These are phyloP conservation scores for Saccharomycopsis sp. DNA, from an alignment of 805 yeast species.

Conservation along the genomic window DNA sequence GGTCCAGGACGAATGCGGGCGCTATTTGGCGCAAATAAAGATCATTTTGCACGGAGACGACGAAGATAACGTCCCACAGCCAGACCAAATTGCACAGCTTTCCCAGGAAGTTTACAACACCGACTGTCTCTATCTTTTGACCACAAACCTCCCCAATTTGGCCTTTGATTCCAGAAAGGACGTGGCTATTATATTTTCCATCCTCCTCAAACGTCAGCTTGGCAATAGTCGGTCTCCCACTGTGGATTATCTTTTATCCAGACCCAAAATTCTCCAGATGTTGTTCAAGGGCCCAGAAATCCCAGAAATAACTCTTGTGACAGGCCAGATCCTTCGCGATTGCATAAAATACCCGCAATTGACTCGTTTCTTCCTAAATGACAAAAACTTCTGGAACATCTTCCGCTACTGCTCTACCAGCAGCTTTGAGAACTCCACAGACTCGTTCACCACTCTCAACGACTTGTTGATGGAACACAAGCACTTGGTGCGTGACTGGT, in stretches of 20 bases:
- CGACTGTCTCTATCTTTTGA: conserved; percentile 59
- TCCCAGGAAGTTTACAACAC: conserved; percentile 74
- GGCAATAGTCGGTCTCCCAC: conserved; percentile 71
- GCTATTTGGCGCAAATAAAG: conserved; percentile 58
- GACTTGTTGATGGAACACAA: conserved; percentile 68
- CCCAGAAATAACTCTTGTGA: conserved; percentile 62
- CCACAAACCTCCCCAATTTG: conserved; percentile 52
- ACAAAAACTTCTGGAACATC: conserved; percentile 69
- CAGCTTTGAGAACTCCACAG: conserved; percentile 86
- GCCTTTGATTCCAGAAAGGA: conserved; percentile 91
- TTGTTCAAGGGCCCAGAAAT: conserved; percentile 69
- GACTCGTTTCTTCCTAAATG: conserved; percentile 50
- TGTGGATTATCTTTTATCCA: conserved; percentile 67
- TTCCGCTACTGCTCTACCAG: conserved; percentile 71
- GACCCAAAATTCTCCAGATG: conserved; percentile 56
- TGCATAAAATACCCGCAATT: conserved; percentile 74
- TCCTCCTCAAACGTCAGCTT: conserved; percentile 69
- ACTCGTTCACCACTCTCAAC: conserved; percentile 70
- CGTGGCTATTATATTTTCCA: conserved; percentile 63
- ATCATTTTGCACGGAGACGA: conserved; percentile 65
- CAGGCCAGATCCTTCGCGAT: conserved; percentile 78
- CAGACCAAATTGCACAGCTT: conserved; percentile 67
- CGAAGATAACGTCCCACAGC: conserved; percentile 47
- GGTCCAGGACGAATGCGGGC: conserved; percentile 66
- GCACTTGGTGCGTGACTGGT: conserved; percentile 62